Conservation (phyloP, 2,329 filamentous ascomycete genomes). For the Sarocladium strictum region DNA sequence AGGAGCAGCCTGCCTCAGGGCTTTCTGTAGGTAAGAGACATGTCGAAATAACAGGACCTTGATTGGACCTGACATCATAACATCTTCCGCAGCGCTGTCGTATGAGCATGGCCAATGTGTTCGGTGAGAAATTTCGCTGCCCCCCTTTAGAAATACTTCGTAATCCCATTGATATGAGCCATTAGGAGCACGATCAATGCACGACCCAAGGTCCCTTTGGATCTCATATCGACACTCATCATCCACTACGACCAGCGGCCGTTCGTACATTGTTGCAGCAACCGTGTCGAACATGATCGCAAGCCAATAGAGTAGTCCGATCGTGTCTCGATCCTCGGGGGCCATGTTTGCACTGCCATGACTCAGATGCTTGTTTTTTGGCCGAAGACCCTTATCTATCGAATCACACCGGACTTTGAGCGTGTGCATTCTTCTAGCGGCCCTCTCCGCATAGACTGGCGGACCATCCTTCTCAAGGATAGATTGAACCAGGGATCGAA, state of each 20-base stretch:
- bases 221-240: slow-evolving; percentile 31
- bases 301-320: slow-evolving; percentile 52
- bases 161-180: slow-evolving; percentile 17
- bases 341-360: background rate
- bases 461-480: slow-evolving; percentile 22
- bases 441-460: slow-evolving; percentile 27
- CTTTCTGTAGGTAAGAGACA: slow-evolving; percentile 46
- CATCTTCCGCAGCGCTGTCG: slow-evolving; percentile 38
- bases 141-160: slow-evolving; percentile 19
- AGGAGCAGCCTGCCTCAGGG: slow-evolving; percentile 32
- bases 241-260: slow-evolving; percentile 29
- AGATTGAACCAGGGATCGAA: background rate
- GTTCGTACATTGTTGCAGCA: slow-evolving; percentile 43
- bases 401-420: slow-evolving; percentile 28
- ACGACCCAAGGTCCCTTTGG: slow-evolving; percentile 4
- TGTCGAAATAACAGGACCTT: slow-evolving; percentile 53
- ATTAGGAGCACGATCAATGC: too few relatives aligned
- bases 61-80: slow-evolving; percentile 47
- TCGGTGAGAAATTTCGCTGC: slow-evolving; percentile 16
- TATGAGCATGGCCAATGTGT: slow-evolving; percentile 48
- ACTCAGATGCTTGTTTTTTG: background rate
- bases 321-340: slow-evolving; percentile 31
- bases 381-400: slow-evolving; percentile 4
- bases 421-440: slow-evolving; percentile 29
- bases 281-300: slow-evolving; percentile 54